Base-by-base conservation (phyloP, 352 stramenopile genomes). In the Globisporangium viniferum region DNA sequence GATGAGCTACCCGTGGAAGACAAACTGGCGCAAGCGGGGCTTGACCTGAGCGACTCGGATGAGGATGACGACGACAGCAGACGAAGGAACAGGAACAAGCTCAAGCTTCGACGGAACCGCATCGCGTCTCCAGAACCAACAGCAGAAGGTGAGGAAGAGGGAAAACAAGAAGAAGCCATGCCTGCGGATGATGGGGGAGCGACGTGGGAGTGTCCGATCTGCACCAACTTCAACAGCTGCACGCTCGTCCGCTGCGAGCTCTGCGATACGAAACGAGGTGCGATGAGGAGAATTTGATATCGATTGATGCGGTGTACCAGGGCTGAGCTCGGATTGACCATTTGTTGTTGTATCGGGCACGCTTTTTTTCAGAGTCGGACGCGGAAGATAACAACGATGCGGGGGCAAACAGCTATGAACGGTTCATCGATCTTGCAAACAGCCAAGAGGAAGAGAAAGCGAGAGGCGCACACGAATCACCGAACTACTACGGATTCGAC, bases 21-120 rank as follows among this genome's bases (percentile, higher is more conserved):
- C 4, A 83, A 87, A 54, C 55, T 91, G 55, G 74, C 73, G 33
- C 74, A 73, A 59, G 82, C 78, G 49, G 82, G 82, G 35, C 46
- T 91, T 20, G 67, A 74, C 61, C 62, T 88, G 15, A 91, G 79
- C 56, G 79, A 88, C 44, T 85, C 82, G 8, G 79, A 88, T 7
- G 67, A 82, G 0, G 76, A 88, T 15, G 55, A 70, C 1, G 55
- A 74, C 10, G 36, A 67, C 49, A 60, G 68, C 35, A 48, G 3
- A 22, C 51, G 46, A 14, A 44, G 76, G 33, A 62, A 39, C 35
- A 33, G 67, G 33, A 57, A 59, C 49, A 71, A 58, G 36, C 49
- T 56, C 49, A 71, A 58, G 49, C 49, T 56, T 14, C 59, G 49
- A n/a, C 33, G 49, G 8, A 71, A 59, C 18, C 49, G 41, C 29